Evolutionary conservation across 345 rosid genomes (phyloP).

Genomic region (Dimocarpus longan): DNA sequence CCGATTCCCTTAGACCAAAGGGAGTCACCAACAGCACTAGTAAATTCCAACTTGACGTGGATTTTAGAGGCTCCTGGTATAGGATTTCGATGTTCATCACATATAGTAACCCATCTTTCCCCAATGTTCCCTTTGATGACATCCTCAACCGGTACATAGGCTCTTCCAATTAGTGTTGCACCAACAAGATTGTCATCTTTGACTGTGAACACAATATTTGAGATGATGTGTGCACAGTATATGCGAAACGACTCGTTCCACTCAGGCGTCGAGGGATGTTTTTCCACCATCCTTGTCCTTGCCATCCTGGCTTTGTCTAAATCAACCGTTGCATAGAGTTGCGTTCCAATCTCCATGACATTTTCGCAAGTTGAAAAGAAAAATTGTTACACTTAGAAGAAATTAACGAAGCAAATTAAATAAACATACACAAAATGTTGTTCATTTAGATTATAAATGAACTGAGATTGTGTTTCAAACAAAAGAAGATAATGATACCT

Average conservation of each 20-base stretch:
- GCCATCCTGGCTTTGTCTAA: constrained; percentile 73
- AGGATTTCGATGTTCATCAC: constrained; percentile 37
- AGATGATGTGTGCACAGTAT: constrained; percentile 66
- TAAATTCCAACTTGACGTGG: constrained; percentile 51
- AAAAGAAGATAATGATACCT: constrained; percentile 8
- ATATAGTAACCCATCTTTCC: constrained; percentile 47
- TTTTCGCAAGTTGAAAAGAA: background rate
- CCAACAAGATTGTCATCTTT: constrained; percentile 57
- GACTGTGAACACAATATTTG: constrained; percentile 57
- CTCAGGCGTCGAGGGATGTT: constrained; percentile 32
- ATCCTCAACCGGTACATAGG: constrained; percentile 61
- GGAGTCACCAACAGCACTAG: constrained; percentile 28
- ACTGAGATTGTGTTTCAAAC: no score
- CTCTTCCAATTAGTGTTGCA: constrained; percentile 72
- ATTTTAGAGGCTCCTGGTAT: constrained; percentile 49
- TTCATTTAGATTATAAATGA: no score
- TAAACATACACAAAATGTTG: no score
- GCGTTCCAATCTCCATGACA: constrained; percentile 41
- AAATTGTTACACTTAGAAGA: constrained; percentile 2
- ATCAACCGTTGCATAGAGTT: constrained; percentile 69
- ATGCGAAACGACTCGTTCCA: constrained; percentile 66
- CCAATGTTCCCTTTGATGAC: constrained; percentile 36
- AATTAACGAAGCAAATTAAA: background rate
- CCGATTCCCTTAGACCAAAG: constrained; percentile 68
- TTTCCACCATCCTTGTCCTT: constrained; percentile 50